A percentile compares a stretch with the other conserved stretches of the same genome.
phyloP scores from a whole-genome alignment of 2,329 filamentous ascomycete genomes.

The Colletotrichum chlorophyti region DNA sequence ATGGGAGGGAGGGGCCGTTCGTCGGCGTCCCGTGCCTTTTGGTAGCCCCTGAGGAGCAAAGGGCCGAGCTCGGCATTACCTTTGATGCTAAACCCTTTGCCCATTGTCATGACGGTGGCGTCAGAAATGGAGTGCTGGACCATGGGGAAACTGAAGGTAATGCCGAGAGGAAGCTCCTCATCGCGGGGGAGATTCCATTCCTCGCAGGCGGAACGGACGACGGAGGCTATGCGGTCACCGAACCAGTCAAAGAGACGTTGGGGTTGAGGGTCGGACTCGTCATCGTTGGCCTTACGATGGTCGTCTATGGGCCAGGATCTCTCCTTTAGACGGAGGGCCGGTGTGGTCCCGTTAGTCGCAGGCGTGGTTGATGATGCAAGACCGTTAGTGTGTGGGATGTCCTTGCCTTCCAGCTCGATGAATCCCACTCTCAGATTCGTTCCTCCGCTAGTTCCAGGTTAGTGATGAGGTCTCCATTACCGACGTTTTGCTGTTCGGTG shows the following conservation, averaged over 20 bases:
- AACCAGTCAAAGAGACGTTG: conserved; percentile 84
- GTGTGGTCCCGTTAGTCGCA: conserved; percentile 34
- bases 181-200: conserved; percentile 47
- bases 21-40: conserved; percentile 46
- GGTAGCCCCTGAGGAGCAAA: conserved; percentile 65
- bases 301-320: conserved; percentile 78
- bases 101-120: conserved; percentile 72
- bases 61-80: conserved; percentile 66
- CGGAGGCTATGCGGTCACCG: conserved; percentile 76
- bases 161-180: conserved; percentile 65
- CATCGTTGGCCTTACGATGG: conserved; percentile 75
- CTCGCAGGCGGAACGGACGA: conserved; percentile 66
- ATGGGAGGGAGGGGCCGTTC: conserved; percentile 63
- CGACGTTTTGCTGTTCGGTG: neutral
- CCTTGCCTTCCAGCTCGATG: conserved; percentile 61
- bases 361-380: neutral
- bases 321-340: conserved; percentile 67
- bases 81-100: conserved; percentile 72
- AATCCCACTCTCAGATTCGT: conserved; percentile 75
- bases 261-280: conserved; percentile 62
- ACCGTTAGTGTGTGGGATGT: conserved; percentile 20
- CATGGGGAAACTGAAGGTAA: conserved; percentile 77
- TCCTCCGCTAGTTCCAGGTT: conserved; percentile 59
- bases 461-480: neutral
- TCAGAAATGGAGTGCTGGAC: conserved; percentile 67